phyloP scores from a whole-genome alignment of 805 yeast genomes.

The Candida mattraensis region DNA sequence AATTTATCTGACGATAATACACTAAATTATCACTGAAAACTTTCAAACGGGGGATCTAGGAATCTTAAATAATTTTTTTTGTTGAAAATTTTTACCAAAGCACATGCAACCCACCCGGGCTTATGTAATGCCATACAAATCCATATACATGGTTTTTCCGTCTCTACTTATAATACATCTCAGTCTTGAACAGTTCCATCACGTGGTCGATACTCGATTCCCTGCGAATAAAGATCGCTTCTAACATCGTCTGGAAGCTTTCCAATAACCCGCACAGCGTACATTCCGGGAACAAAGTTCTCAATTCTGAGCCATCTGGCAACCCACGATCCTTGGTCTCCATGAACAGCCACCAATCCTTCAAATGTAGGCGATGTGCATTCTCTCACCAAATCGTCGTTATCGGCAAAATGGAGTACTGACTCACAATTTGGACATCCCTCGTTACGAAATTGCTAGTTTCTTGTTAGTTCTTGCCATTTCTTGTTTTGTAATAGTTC shows the following conservation, averaged over 20 bases:
- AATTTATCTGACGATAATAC: not conserved
- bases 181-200: slow-evolving; percentile 70
- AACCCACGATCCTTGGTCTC: slow-evolving; percentile 87
- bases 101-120: not conserved
- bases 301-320: slow-evolving; percentile 94
- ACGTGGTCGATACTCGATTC: slow-evolving; percentile 87
- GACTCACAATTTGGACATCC: slow-evolving; percentile 98
- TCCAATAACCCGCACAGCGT: slow-evolving; percentile 93
- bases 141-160: not conserved
- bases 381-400: slow-evolving; percentile 81
- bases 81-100: slow-evolving; percentile 16
- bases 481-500: not conserved
- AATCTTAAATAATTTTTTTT: slow-evolving; percentile 13
- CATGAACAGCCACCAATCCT: slow-evolving; percentile 89
- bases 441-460: slow-evolving; percentile 63
- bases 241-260: slow-evolving; percentile 85
- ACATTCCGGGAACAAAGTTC: slow-evolving; percentile 82
- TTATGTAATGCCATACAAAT: no score
- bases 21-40: not conserved
- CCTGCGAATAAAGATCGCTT: slow-evolving; percentile 67
- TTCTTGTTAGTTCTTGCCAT: not conserved
- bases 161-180: not conserved
- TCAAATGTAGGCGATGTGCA: slow-evolving; percentile 97
- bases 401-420: slow-evolving; percentile 69
- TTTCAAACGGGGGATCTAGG: slow-evolving; percentile 4